phyloP scores from a whole-genome alignment of 768 basidiomycete species.

The Termitomyces sp. region DNA sequence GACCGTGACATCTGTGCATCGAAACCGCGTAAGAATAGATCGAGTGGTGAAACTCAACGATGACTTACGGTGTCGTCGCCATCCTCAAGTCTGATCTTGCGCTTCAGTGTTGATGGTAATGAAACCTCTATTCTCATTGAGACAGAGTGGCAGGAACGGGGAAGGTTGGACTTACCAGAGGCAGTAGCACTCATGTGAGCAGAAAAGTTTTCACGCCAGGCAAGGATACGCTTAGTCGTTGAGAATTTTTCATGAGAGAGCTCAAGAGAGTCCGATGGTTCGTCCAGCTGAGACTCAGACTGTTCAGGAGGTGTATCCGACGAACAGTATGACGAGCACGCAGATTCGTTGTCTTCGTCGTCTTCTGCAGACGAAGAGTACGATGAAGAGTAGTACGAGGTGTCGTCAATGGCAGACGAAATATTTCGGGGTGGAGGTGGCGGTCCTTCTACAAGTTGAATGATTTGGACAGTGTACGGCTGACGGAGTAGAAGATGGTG shows the following conservation, averaged over 20 bases:
- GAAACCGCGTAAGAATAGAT: constrained; percentile 8
- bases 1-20: constrained; percentile 42
- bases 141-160: constrained; percentile 5
- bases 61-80: constrained; percentile 36
- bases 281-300: constrained; percentile 17
- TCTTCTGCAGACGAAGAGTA: constrained; percentile 28
- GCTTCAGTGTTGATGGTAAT: constrained; percentile 38
- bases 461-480: constrained; percentile 57
- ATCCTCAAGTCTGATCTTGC: constrained; percentile 47
- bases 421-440: constrained; percentile 51
- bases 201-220: constrained; percentile 63
- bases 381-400: constrained; percentile 35
- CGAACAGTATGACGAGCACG: constrained; percentile 69
- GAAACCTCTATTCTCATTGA: constrained; percentile 21
- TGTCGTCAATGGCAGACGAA: constrained; percentile 33
- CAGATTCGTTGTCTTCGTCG: constrained; percentile 36
- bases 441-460: constrained; percentile 68
- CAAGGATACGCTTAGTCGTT: constrained; percentile 63
- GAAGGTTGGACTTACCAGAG: constrained; percentile 31
- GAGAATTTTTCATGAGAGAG: constrained; percentile 43
- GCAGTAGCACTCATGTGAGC: constrained; percentile 37
- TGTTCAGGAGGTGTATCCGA: constrained; percentile 47
- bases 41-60: constrained; percentile 1
- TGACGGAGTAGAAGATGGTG: constrained; percentile 44
- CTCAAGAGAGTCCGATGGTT: constrained; percentile 18